A percentile compares a stretch with the other conserved stretches of the same genome.
Evolutionary conservation across 495 filamentous ascomycete species (phyloP).

Genomic region (Daldinia concentrica): DNA sequence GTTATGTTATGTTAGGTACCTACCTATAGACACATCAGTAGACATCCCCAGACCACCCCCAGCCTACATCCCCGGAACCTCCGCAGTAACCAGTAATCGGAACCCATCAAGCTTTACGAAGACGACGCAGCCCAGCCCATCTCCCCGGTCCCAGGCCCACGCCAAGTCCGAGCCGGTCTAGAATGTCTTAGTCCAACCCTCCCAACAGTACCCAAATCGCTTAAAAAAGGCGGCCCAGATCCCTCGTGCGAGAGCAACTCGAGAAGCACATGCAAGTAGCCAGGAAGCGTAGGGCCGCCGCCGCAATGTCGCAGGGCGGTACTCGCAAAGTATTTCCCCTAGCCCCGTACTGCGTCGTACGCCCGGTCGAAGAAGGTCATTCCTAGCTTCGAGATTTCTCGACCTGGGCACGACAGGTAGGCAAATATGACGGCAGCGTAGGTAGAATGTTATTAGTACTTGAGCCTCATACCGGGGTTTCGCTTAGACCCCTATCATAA

Average conservation of each 20-base stretch:
- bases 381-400: neutral
- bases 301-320: neutral
- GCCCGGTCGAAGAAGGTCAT: neutral
- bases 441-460: neutral
- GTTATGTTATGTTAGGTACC: neutral
- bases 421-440: neutral
- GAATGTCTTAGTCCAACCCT: neutral
- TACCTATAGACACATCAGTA: neutral
- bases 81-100: neutral
- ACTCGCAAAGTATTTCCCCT: slow-evolving; percentile 2
- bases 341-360: neutral
- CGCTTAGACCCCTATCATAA: neutral
- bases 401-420: neutral
- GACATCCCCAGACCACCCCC: no score
- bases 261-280: slow-evolving; percentile 1
- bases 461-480: neutral
- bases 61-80: neutral
- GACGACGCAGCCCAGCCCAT: neutral
- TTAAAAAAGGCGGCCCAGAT: neutral
- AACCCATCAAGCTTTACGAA: neutral
- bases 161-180: neutral
- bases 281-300: slow-evolving; percentile 1
- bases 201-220: neutral
- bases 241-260: neutral
- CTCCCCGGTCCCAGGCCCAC: neutral